These are phyloP conservation scores for Solanum hybrid DNA, from an alignment of 305 asterid genomes.

Conservation along the genomic window DNA sequence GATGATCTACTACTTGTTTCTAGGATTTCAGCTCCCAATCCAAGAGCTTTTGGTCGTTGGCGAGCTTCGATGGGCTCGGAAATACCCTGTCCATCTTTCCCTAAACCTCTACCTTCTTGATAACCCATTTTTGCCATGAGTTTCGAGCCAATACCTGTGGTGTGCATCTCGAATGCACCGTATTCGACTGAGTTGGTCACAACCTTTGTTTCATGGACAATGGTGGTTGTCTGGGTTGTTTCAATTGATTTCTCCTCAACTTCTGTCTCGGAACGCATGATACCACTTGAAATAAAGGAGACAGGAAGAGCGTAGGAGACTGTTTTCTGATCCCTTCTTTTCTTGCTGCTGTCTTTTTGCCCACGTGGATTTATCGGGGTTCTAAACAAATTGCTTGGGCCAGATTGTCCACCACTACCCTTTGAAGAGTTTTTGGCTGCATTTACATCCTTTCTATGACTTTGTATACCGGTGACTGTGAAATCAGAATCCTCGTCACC, in stretches of 20 bases:
- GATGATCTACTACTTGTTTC: slow-evolving; percentile 31
- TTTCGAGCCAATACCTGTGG: slow-evolving; percentile 95
- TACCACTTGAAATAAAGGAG: slow-evolving; percentile 79
- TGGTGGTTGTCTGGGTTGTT: slow-evolving; percentile 25
- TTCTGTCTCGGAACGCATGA: slow-evolving; percentile 33
- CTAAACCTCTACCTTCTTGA: slow-evolving; percentile 75
- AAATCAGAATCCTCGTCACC: slow-evolving; percentile 54
- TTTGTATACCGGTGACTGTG: slow-evolving; percentile 30
- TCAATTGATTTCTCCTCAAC: slow-evolving; percentile 21
- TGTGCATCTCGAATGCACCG: slow-evolving; percentile 84
- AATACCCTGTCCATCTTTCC: slow-evolving; percentile 82
- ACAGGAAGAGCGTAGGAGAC: slow-evolving; percentile 75
- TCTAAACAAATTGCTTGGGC: slow-evolving; percentile 25
- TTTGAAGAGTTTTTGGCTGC: slow-evolving; percentile 22
- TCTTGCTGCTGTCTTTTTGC: slow-evolving; percentile 34
- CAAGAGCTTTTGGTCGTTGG: slow-evolving; percentile 86
- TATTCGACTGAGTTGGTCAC: slow-evolving; percentile 27
- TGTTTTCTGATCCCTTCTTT: slow-evolving; percentile 29
- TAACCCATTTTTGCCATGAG: slow-evolving; percentile 98
- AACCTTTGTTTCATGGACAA: slow-evolving; percentile 20
- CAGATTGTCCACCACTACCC: slow-evolving; percentile 20
- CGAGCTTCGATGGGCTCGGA: slow-evolving; percentile 67
- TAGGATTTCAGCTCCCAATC: slow-evolving; percentile 69
- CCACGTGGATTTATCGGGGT: slow-evolving; percentile 14
- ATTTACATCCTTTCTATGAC: slow-evolving; percentile 13